Conservation (phyloP, 2,329 filamentous ascomycete genomes). For the Simplicillium aogashimaense region DNA sequence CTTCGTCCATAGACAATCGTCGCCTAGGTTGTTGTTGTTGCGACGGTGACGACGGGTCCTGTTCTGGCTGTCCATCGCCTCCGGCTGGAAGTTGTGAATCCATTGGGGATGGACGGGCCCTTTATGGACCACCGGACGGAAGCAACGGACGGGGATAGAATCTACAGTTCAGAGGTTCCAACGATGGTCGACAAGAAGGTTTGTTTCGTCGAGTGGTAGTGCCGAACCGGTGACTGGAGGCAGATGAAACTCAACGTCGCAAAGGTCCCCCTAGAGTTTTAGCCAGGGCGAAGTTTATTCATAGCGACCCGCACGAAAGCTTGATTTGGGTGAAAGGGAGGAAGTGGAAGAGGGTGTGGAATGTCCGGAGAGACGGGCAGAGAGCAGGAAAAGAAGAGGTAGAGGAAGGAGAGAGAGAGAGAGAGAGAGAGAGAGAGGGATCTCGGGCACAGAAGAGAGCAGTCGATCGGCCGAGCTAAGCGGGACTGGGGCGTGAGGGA, state of each 20-base stretch:
- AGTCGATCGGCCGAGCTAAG: constrained; percentile 3
- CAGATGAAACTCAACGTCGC: too few species aligned
- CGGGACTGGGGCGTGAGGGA: constrained; percentile 1
- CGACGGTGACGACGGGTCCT: constrained; percentile 17
- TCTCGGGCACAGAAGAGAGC: constrained; percentile 6
- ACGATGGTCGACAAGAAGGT: too few species aligned
- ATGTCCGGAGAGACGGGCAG: constrained; percentile 1
- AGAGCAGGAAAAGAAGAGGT: constrained; percentile 5
- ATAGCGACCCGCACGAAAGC: constrained; percentile 25
- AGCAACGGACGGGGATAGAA: not conserved
- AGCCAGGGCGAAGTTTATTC: constrained; percentile 19
- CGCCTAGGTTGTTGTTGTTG: constrained; percentile 27
- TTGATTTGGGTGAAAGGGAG: constrained; percentile 15
- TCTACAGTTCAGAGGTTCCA: constrained; percentile 1
- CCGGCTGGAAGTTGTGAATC: constrained; percentile 17
- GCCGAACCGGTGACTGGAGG: too few species aligned
- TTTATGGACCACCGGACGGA: constrained; percentile 13
- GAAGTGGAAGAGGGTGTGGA: too few species aligned
- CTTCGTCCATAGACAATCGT: constrained; percentile 45
- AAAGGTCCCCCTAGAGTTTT: constrained; percentile 22
- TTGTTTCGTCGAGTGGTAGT: too few species aligned
- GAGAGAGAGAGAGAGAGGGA: constrained; percentile 2
- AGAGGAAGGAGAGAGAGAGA: constrained; percentile 5
- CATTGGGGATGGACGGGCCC: constrained; percentile 17
- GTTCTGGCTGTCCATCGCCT: constrained; percentile 11